phyloP scores from a whole-genome alignment of 1,139 yeast genomes.

The Kurtzmaniella quercitrusa region DNA sequence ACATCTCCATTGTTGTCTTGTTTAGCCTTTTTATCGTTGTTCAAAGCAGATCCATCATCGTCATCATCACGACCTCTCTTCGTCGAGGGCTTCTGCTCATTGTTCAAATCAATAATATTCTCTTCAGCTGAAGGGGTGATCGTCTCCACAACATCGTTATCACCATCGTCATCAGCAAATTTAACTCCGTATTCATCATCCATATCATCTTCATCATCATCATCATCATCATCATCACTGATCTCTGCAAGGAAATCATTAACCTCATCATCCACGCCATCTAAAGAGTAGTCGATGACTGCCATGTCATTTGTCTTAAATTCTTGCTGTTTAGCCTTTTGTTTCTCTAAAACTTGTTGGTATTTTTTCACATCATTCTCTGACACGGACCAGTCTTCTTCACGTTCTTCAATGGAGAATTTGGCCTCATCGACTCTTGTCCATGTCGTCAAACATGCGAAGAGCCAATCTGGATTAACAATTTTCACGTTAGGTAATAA shows the following conservation, averaged over 20 bases:
- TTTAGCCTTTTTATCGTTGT: neutral
- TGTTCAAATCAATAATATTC: neutral
- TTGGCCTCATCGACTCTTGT: constrained; percentile 59
- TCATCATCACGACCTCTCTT: constrained; percentile 3
- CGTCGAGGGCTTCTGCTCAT: neutral
- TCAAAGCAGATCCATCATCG: neutral
- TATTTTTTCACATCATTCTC: constrained; percentile 43
- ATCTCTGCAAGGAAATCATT: constrained; percentile 57
- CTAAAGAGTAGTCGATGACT: constrained; percentile 44
- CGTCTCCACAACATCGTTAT: constrained; percentile 12
- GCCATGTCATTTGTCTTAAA: constrained; percentile 24
- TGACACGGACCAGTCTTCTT: constrained; percentile 38
- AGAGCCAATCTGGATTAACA: constrained; percentile 92
- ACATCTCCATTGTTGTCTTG: constrained; percentile 7
- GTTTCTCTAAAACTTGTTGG: constrained; percentile 27
- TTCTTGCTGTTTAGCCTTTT: constrained; percentile 14
- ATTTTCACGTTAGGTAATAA: constrained; percentile 65
- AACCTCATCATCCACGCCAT: constrained; percentile 56
- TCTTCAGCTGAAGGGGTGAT: neutral
- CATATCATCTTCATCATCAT: constrained; percentile 26
- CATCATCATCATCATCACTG: constrained; percentile 47
- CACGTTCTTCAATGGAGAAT: constrained; percentile 49
- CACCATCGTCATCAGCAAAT: constrained; percentile 23
- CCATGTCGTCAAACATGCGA: constrained; percentile 83
- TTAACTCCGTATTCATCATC: constrained; percentile 26